Evolutionary conservation across 75 land plant genomes (phyloP).

Genomic region (Cupressus sempervirens): DNA sequence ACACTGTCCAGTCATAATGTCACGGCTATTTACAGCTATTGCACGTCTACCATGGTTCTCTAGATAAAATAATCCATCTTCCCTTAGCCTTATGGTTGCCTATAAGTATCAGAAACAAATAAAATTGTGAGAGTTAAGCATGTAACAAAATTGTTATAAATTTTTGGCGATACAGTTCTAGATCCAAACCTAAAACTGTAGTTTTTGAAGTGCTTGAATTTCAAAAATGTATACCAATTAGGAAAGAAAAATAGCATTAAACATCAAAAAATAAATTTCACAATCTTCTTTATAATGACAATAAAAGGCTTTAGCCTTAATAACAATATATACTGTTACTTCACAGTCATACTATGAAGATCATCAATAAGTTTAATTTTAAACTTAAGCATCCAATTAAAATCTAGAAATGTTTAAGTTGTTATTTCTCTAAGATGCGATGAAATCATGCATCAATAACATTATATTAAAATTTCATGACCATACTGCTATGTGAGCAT

Average conservation of each 20-base stretch:
- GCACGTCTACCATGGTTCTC: conserved; percentile 66
- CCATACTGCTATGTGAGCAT: no score
- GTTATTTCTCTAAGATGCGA: no score
- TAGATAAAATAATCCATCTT: conserved; percentile 71
- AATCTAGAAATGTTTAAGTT: no score
- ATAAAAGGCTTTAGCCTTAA: not conserved
- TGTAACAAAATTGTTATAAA: not conserved
- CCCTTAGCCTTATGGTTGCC: conserved; percentile 80
- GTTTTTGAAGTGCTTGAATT: not conserved
- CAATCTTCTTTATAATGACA: not conserved
- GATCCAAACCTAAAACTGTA: not conserved
- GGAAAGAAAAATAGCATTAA: not conserved
- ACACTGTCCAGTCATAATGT: conserved; percentile 49
- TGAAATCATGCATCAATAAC: no score
- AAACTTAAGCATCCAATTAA: not conserved
- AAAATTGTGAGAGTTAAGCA: not conserved
- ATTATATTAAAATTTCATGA: no score
- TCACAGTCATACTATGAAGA: not conserved
- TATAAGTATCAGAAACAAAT: conserved; percentile 8
- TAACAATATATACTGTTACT: not conserved
- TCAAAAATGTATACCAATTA: not conserved
- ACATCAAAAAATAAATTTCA: not conserved
- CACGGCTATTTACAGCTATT: conserved; percentile 63
- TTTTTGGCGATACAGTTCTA: not conserved
- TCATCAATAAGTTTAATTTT: not conserved